These are phyloP conservation scores for Apiotrichum brassicae DNA, from an alignment of 1,284 basidiomycete genomes.

Conservation along the genomic window DNA sequence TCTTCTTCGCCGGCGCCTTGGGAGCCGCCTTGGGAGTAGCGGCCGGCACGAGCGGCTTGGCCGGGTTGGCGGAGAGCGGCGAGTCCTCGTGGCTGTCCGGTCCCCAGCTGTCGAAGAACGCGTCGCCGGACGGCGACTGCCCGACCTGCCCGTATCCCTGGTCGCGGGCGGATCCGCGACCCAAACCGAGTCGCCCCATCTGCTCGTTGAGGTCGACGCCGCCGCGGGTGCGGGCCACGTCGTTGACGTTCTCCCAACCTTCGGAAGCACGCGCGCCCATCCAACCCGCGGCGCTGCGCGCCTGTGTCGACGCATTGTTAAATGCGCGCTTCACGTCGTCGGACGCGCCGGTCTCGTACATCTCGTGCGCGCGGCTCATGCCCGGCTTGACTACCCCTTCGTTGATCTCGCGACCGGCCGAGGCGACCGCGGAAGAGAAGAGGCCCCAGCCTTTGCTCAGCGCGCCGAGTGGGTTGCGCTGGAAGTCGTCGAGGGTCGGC, in stretches of 20 bases:
- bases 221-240: slow-evolving; percentile 37
- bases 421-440: slow-evolving; percentile 41
- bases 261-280: slow-evolving; percentile 33
- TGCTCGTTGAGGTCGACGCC: slow-evolving; percentile 46
- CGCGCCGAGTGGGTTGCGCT: slow-evolving; percentile 41
- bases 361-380: slow-evolving; percentile 28
- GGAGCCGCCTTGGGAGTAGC: too few species aligned
- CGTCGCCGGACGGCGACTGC: slow-evolving; percentile 22
- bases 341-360: slow-evolving; percentile 20
- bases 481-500: slow-evolving; percentile 44
- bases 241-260: slow-evolving; percentile 41
- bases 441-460: slow-evolving; percentile 47
- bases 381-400: slow-evolving; percentile 44
- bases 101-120: slow-evolving; percentile 36
- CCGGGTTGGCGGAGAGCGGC: neutral
- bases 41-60: neutral
- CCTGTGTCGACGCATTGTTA: slow-evolving; percentile 21
- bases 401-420: slow-evolving; percentile 42
- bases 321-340: slow-evolving; percentile 38
- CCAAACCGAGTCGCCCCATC: slow-evolving; percentile 37
- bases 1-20: slow-evolving; percentile 19
- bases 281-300: slow-evolving; percentile 34
- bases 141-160: slow-evolving; percentile 13
- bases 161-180: slow-evolving; percentile 7
- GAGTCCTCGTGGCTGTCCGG: slow-evolving; percentile 1